These are phyloP conservation scores for Grammothele lineata DNA, from an alignment of 768 basidiomycete genomes.

Conservation along the genomic window DNA sequence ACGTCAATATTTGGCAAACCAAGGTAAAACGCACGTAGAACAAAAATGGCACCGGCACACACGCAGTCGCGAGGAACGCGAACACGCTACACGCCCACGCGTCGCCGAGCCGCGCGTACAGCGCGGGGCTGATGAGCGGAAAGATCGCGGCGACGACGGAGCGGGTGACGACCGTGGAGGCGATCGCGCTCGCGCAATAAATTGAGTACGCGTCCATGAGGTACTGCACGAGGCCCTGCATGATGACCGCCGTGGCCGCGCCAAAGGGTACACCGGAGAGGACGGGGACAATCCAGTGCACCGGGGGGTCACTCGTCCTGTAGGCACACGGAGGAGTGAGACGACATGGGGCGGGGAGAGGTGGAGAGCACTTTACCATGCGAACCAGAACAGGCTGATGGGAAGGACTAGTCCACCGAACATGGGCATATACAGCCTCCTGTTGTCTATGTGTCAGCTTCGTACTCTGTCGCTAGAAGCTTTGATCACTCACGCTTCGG, in stretches of 20 bases:
- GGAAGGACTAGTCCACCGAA: slow-evolving; percentile 50
- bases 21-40: slow-evolving; percentile 46
- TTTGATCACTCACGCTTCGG: slow-evolving; percentile 47
- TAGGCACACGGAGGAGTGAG: slow-evolving; percentile 8
- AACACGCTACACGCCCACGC: slow-evolving; percentile 54
- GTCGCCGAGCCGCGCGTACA: slow-evolving; percentile 52
- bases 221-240: slow-evolving; percentile 64
- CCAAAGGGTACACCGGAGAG: slow-evolving; percentile 68
- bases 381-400: slow-evolving; percentile 63
- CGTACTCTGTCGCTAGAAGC: too few relatives aligned
- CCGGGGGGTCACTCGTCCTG: slow-evolving; percentile 46
- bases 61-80: slow-evolving; percentile 44
- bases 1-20: too few relatives aligned
- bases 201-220: slow-evolving; percentile 68
- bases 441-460: slow-evolving; percentile 15
- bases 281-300: slow-evolving; percentile 68
- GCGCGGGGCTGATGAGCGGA: slow-evolving; percentile 50
- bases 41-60: slow-evolving; percentile 52
- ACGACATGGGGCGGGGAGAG: neutral
- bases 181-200: slow-evolving; percentile 64
- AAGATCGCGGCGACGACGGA: slow-evolving; percentile 60
- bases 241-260: slow-evolving; percentile 54
- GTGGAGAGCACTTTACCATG: slow-evolving; percentile 40
- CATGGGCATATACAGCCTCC: slow-evolving; percentile 57
- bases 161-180: slow-evolving; percentile 64